phyloP scores from a whole-genome alignment of 306 rosid species.

The Quillaja saponaria region DNA sequence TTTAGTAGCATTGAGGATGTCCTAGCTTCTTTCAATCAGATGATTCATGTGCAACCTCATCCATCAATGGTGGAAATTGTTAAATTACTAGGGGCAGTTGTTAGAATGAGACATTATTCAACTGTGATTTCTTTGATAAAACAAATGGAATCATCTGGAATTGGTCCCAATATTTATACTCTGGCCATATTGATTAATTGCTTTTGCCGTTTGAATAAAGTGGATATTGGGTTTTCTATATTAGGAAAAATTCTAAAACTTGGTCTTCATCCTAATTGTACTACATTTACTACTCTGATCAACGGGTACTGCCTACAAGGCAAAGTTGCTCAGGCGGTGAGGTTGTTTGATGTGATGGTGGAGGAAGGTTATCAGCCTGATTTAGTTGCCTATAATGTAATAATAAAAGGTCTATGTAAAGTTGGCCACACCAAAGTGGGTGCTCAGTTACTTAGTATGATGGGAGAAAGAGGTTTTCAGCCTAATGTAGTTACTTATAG shows the following conservation, averaged over 20 bases:
- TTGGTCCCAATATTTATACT: conserved; percentile 15
- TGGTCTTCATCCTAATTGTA: conserved; percentile 17
- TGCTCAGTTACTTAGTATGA: conserved; percentile 3
- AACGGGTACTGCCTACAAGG: conserved; percentile 35
- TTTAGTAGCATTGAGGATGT: conserved; percentile 19
- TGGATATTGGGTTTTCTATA: conserved; percentile 18
- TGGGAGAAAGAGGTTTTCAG: conserved; percentile 24
- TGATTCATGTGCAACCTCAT: conserved; percentile 27
- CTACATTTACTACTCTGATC: conserved; percentile 23
- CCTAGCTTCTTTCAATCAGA: conserved; percentile 28
- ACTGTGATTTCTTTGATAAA: conserved; percentile 19
- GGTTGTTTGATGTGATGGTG: not conserved
- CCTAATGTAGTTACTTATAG: conserved; percentile 18
- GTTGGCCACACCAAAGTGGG: conserved; percentile 26
- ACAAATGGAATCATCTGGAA: conserved; percentile 11
- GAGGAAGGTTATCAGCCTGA: not conserved
- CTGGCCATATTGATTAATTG: conserved; percentile 34
- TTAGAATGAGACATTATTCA: conserved; percentile 25
- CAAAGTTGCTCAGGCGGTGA: not conserved
- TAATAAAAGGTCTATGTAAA: conserved; percentile 37
- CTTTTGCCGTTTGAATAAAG: conserved; percentile 24
- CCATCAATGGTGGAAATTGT: conserved; percentile 30
- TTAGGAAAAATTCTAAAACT: conserved; percentile 28
- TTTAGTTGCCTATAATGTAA: conserved; percentile 25
- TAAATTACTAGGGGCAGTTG: conserved; percentile 27